These are phyloP conservation scores for Hypomontagnella submonticulosa DNA, from an alignment of 495 filamentous ascomycete species.

Conservation along the genomic window DNA sequence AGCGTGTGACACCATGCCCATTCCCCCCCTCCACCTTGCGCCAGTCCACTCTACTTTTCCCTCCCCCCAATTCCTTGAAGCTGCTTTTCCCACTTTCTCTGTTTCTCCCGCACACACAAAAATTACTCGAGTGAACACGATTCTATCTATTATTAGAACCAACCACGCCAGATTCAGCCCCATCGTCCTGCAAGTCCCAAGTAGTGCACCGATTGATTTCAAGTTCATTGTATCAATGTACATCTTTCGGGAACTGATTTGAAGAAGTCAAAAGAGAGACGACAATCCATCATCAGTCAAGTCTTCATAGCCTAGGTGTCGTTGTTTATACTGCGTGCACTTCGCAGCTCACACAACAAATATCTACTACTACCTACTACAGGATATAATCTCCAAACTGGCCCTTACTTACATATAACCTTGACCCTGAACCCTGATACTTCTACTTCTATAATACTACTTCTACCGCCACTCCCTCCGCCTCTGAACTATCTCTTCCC, in stretches of 20 bases:
- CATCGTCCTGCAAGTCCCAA: slow-evolving; percentile 54
- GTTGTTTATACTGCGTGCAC: slow-evolving; percentile 17
- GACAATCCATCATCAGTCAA: slow-evolving; percentile 40
- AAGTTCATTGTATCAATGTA: slow-evolving; percentile 44
- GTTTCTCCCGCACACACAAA: slow-evolving; percentile 45
- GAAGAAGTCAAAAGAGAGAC: slow-evolving; percentile 22
- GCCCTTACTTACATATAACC: too few relatives aligned
- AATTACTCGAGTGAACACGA: slow-evolving; percentile 51
- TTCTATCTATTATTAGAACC: slow-evolving; percentile 61
- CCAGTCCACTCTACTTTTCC: slow-evolving; percentile 21
- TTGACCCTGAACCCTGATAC: too few relatives aligned
- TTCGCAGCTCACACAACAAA: background rate
- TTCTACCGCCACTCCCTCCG: slow-evolving; percentile 27
- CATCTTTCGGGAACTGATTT: slow-evolving; percentile 31
- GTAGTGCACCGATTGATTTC: slow-evolving; percentile 44
- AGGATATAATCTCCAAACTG: too few relatives aligned
- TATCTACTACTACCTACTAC: slow-evolving; percentile 5
- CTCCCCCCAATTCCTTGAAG: slow-evolving; percentile 41
- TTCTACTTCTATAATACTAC: background rate
- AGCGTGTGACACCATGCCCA: slow-evolving; percentile 42
- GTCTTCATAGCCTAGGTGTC: slow-evolving; percentile 26
- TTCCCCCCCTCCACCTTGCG: slow-evolving; percentile 21
- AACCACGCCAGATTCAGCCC: slow-evolving; percentile 57
- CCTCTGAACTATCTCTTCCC: slow-evolving; percentile 12
- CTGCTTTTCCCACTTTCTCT: slow-evolving; percentile 38